phyloP scores from a whole-genome alignment of 2,329 filamentous ascomycete genomes.

The Lecanoromycetidae sp. region DNA sequence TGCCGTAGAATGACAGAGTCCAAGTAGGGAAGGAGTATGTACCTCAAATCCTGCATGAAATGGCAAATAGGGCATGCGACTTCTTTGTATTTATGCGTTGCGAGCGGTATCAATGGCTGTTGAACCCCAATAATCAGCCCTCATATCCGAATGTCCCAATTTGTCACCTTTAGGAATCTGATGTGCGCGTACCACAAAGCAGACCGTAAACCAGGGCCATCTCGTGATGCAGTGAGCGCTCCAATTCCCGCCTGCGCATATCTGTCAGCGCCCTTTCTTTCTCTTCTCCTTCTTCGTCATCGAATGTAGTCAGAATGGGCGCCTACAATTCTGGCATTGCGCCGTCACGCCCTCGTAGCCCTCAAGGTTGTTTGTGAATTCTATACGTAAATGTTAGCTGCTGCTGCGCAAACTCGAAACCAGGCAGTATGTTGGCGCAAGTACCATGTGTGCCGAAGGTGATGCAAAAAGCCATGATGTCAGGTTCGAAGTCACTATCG shows the following conservation, averaged over 20 bases:
- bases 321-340: constrained; percentile 33
- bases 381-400: constrained; percentile 20
- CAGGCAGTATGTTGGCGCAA: constrained; percentile 8
- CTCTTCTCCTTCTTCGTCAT: background rate
- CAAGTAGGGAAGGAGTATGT: background rate
- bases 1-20: background rate
- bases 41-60: constrained; percentile 21
- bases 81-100: constrained; percentile 28
- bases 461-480: constrained; percentile 31
- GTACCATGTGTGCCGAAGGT: constrained; percentile 33
- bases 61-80: constrained; percentile 21
- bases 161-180: too few relatives aligned
- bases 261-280: background rate
- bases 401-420: background rate
- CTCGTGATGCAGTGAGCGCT: constrained; percentile 33
- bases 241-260: constrained; percentile 29
- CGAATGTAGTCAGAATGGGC: background rate
- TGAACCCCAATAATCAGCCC: background rate
- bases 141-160: background rate
- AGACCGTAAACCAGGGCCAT: constrained; percentile 35
- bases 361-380: constrained; percentile 33
- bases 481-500: too few relatives aligned
- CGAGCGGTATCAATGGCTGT: constrained; percentile 30
- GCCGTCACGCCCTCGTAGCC: constrained; percentile 36
- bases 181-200: constrained; percentile 26